A percentile compares a stretch with the other conserved stretches of the same genome.
Conservation (phyloP, 768 basidiomycete genomes). For the Termitomyces sp. region DNA sequence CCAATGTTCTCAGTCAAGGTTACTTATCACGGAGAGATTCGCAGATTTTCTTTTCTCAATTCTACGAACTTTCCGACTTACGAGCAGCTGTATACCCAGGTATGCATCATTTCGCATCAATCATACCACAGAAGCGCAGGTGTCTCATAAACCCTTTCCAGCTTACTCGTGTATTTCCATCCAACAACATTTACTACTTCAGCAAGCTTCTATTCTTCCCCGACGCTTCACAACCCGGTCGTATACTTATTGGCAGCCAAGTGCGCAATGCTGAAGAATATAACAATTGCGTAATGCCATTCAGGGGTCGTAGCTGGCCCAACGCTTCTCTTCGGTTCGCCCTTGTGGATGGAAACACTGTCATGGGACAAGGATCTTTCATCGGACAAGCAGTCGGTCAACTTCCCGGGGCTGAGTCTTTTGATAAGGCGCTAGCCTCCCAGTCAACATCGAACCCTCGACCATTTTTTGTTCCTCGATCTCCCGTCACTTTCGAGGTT, state of each 20-base stretch:
- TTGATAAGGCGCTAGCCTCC: neutral
- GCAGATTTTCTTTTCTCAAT: slow-evolving; percentile 55
- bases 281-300: slow-evolving; percentile 38
- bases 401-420: neutral
- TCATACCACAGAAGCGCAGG: slow-evolving; percentile 5
- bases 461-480: slow-evolving; percentile 24
- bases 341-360: slow-evolving; percentile 44
- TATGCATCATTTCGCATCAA: slow-evolving; percentile 21
- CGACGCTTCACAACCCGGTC: slow-evolving; percentile 42
- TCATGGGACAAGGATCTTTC: neutral
- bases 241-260: slow-evolving; percentile 58
- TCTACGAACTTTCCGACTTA: slow-evolving; percentile 56
- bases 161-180: slow-evolving; percentile 69
- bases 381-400: slow-evolving; percentile 6
- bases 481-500: neutral
- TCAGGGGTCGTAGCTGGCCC: slow-evolving; percentile 45
- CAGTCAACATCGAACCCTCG: neutral
- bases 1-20: slow-evolving; percentile 76
- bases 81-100: slow-evolving; percentile 57
- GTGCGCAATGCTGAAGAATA: slow-evolving; percentile 59
- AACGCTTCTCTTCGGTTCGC: slow-evolving; percentile 59
- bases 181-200: slow-evolving; percentile 53
- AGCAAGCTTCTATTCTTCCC: slow-evolving; percentile 68
- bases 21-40: slow-evolving; percentile 65
- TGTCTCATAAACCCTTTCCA: slow-evolving; percentile 26